phyloP scores from a whole-genome alignment of 2,329 filamentous ascomycete genomes.

The Diaporthe batatas region DNA sequence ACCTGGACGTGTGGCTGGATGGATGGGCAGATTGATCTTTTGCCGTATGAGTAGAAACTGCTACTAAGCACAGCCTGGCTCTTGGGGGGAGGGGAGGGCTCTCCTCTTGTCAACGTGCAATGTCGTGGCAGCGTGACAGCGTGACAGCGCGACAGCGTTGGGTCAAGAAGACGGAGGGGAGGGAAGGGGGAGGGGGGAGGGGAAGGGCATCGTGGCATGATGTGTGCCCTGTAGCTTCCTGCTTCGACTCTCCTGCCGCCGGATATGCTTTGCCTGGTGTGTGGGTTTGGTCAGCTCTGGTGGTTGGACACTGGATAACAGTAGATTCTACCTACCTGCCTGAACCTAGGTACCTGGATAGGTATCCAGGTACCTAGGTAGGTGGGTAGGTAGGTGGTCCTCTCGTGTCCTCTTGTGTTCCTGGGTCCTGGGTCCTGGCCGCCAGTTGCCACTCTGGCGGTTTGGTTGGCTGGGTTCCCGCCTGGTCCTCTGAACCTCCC shows the following conservation, averaged over 20 bases:
- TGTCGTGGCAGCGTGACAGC: not conserved
- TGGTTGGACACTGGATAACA: too few species aligned
- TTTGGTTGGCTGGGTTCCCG: conserved; percentile 23
- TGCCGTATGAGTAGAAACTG: not conserved
- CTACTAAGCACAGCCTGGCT: conserved; percentile 8
- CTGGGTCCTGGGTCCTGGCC: not conserved
- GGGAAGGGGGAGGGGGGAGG: not conserved
- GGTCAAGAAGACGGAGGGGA: not conserved
- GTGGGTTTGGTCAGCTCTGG: too few species aligned
- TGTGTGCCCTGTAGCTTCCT: not conserved
- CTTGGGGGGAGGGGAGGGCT: not conserved
- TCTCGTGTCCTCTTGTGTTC: not conserved
- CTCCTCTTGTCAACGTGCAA: not conserved
- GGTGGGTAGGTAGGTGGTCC: not conserved
- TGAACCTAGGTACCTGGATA: too few species aligned
- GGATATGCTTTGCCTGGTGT: too few species aligned
- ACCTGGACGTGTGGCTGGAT: conserved; percentile 1
- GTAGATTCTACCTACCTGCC: too few species aligned
- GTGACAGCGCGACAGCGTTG: not conserved
- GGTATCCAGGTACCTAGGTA: too few species aligned
- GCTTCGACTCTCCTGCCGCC: too few species aligned
- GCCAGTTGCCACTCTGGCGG: conserved; percentile 25
- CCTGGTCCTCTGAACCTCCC: not conserved
- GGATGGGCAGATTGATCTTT: not conserved
- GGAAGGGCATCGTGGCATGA: conserved; percentile 3